Evolutionary conservation across 805 yeast genomes (phyloP).

Genomic region (Diddensiella santjacobensis): DNA sequence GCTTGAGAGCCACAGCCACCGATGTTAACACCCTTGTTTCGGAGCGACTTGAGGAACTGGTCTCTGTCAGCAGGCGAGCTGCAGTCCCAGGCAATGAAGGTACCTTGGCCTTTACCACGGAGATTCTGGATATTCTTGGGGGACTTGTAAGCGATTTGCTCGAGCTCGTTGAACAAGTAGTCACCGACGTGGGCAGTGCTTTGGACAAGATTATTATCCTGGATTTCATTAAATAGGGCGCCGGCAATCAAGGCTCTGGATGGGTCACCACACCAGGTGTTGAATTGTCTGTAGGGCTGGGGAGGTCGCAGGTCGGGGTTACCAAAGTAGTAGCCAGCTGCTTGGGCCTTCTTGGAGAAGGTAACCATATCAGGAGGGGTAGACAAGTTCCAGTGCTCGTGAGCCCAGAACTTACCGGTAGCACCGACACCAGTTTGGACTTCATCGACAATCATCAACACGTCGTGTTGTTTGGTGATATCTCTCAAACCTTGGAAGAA

Average conservation of each 20-base stretch:
- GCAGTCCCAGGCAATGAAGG: constrained; percentile 80
- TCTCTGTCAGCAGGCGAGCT: constrained; percentile 54
- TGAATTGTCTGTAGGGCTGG: constrained; percentile 82
- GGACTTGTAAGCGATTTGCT: constrained; percentile 47
- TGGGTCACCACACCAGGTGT: constrained; percentile 94
- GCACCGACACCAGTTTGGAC: constrained; percentile 92
- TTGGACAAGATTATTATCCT: constrained; percentile 54
- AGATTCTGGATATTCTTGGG: constrained; percentile 51
- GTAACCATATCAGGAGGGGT: constrained; percentile 82
- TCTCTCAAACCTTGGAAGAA: constrained; percentile 84
- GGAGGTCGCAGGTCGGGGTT: constrained; percentile 70
- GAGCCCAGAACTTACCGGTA: constrained; percentile 83
- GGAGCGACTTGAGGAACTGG: constrained; percentile 56
- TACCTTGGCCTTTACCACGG: constrained; percentile 72
- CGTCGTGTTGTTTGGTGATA: constrained; percentile 64
- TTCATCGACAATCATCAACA: constrained; percentile 75
- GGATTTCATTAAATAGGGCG: constrained; percentile 64
- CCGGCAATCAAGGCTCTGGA: constrained; percentile 72
- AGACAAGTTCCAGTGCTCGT: constrained; percentile 73
- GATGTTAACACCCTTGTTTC: constrained; percentile 64
- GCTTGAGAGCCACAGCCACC: constrained; percentile 83
- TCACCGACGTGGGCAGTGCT: constrained; percentile 61
- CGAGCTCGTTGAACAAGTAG: constrained; percentile 58
- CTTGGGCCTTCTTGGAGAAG: constrained; percentile 83
- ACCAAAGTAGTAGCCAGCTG: constrained; percentile 82